Evolutionary conservation across 2,329 filamentous ascomycete genomes (phyloP), one percentile per base, ranked within the genome.

Genomic region (Alternaria sp.): DNA sequence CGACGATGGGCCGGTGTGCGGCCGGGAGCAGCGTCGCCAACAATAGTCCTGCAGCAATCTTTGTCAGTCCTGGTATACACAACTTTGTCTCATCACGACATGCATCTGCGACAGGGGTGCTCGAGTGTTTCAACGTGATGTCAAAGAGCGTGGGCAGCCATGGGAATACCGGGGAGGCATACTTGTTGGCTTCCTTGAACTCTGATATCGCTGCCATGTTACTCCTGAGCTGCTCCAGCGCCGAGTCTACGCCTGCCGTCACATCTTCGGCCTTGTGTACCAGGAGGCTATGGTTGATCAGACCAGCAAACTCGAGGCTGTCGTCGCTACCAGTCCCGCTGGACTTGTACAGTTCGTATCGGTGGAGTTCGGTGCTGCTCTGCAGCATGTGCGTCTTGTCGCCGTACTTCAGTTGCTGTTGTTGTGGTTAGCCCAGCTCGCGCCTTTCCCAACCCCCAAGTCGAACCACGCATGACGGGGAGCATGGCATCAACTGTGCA

Each of bases 111-210:
- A 60, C 57, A 56, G 42, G 53, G 60, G 51, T 65, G 64, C 46
- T 59, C 44, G 56, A 59, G 62, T 63, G 43, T 60, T 38, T 57
- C 54, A 58, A 63, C 62, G 59, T 42, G 62, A 68, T 61, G 59
- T 53, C 61, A 70, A 58, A 64, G 61, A 63, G 52, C 28, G 36
- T 36, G 65, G 64, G 59, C 65, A 68, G 64, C 66, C 66, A 68
- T 56, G 61, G 65, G 65, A 59, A 67, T 46, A 72, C 70, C 68
- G 61, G 72, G 69, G 68, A 74, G 66, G 75, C 79, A 72, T 77
- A 81, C 80, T 85, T 85, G 73, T 86, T 87, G 38, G 86, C 86
- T 75, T 88, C 83, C 76, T 88, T 88, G 65, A 87, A 83, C 70
- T 87, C 81, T 70, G 87, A 81, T 52, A 86, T 83, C 22, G 85